These are phyloP conservation scores for Mitragyna speciosa DNA, from an alignment of 257 asterid species.

Conservation along the genomic window DNA sequence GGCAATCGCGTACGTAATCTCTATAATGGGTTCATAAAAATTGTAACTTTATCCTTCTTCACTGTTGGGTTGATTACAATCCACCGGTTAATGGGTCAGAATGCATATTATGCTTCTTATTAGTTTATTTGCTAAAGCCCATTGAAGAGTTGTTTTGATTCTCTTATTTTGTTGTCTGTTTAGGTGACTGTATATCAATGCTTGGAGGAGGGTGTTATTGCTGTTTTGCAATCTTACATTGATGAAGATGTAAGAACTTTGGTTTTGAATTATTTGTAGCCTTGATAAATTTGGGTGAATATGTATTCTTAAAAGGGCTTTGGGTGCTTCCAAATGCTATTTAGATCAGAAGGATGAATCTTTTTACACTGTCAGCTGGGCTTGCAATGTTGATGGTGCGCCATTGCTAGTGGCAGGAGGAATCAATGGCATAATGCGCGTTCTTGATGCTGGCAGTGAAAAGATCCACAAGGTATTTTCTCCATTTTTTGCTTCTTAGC, in stretches of 20 bases:
- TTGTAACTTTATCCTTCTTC: not conserved
- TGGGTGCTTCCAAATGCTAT: conserved; percentile 34
- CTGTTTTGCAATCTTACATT: conserved; percentile 92
- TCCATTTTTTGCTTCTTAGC: not conserved
- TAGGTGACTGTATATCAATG: conserved; percentile 97
- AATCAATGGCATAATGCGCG: conserved; percentile 80
- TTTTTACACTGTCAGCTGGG: conserved; percentile 97
- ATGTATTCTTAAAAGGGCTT: conserved; percentile 34
- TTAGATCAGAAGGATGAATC: conserved; percentile 94
- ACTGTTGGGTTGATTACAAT: not conserved
- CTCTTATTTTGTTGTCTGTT: conserved; percentile 9
- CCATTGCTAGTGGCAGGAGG: conserved; percentile 95
- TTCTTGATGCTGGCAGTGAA: conserved; percentile 85
- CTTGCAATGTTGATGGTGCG: conserved; percentile 76
- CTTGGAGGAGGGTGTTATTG: conserved; percentile 87
- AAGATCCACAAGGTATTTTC: conserved; percentile 70
- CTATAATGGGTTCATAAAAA: not conserved
- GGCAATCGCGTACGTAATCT: conserved; percentile 65
- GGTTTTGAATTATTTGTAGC: conserved; percentile 1
- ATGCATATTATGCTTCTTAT: not conserved
- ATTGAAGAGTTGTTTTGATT: not conserved
- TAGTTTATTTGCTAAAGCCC: not conserved
- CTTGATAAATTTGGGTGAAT: not conserved
- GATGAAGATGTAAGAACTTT: conserved; percentile 80
- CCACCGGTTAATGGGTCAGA: not conserved